Percentiles rank a stretch among this genome's conserved stretches.
These are phyloP conservation scores for Talaromyces sp. DNA, from an alignment of 2,329 filamentous ascomycete genomes.

Conservation along the genomic window DNA sequence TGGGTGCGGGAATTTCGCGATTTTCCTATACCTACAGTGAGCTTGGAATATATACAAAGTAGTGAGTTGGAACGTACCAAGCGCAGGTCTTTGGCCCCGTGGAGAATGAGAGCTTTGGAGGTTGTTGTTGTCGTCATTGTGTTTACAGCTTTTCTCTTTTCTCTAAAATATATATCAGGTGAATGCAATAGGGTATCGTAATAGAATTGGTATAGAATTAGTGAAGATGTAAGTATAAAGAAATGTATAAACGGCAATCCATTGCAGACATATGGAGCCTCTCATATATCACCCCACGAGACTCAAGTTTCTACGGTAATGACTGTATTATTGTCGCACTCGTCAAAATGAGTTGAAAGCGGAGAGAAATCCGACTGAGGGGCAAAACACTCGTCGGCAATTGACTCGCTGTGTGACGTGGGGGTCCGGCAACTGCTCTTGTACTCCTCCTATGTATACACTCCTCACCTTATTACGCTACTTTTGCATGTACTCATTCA, in stretches of 20 bases:
- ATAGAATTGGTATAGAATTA: background rate
- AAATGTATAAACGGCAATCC: background rate
- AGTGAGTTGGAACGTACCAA: slow-evolving; percentile 43
- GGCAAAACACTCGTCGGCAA: slow-evolving; percentile 8
- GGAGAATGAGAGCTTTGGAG: slow-evolving; percentile 50
- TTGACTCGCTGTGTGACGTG: slow-evolving; percentile 5
- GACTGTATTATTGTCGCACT: background rate
- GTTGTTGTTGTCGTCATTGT: slow-evolving; percentile 13
- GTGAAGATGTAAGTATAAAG: background rate
- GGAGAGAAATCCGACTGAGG: slow-evolving; percentile 17
- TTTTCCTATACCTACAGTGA: slow-evolving; percentile 43
- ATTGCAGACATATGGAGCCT: background rate
- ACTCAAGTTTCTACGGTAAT: background rate
- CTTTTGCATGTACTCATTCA: background rate
- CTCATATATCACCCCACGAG: background rate
- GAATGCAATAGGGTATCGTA: background rate
- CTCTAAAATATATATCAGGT: background rate
- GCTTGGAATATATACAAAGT: background rate
- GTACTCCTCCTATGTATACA: too few relatives aligned
- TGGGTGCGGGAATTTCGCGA: slow-evolving; percentile 47
- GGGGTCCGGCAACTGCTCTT: slow-evolving; percentile 12
- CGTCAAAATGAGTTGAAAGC: background rate
- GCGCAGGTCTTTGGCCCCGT: slow-evolving; percentile 59
- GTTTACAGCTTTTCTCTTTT: background rate
- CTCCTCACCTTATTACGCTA: background rate